phyloP scores from a whole-genome alignment of 192 early-diverging fungal genomes.

The Coemansia sp. region DNA sequence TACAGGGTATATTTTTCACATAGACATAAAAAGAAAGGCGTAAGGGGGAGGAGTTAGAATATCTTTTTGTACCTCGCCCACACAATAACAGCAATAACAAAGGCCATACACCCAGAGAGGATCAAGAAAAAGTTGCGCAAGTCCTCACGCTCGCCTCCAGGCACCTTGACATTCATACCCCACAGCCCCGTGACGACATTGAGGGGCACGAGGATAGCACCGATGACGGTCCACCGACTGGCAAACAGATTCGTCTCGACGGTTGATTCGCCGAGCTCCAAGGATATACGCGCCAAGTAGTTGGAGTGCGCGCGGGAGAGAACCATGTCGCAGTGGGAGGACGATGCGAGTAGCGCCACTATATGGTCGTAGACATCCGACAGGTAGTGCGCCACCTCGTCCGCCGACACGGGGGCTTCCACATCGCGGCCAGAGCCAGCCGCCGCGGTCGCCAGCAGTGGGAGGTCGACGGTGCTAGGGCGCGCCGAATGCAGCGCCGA shows the following conservation, averaged over 20 bases:
- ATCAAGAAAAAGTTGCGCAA: slow-evolving; percentile 37
- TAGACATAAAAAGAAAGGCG: too few relatives aligned
- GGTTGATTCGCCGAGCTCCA: slow-evolving; percentile 68
- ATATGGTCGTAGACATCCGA: slow-evolving; percentile 83
- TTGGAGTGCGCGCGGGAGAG: slow-evolving; percentile 73
- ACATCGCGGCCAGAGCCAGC: neutral
- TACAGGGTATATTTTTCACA: neutral
- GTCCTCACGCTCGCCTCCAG: slow-evolving; percentile 27
- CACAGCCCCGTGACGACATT: slow-evolving; percentile 82
- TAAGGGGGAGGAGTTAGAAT: slow-evolving; percentile 9
- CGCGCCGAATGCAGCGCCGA: slow-evolving; percentile 15
- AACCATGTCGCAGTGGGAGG: slow-evolving; percentile 73
- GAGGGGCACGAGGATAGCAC: slow-evolving; percentile 85
- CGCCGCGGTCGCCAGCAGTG: neutral
- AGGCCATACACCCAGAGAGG: slow-evolving; percentile 25
- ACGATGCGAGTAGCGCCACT: slow-evolving; percentile 65
- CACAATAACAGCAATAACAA: slow-evolving; percentile 37
- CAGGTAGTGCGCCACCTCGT: slow-evolving; percentile 70
- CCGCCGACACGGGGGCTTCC: slow-evolving; percentile 12
- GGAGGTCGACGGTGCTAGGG: slow-evolving; percentile 23
- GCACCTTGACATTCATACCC: slow-evolving; percentile 61
- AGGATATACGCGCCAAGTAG: slow-evolving; percentile 69
- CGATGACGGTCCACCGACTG: slow-evolving; percentile 82
- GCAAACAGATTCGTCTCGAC: slow-evolving; percentile 85
- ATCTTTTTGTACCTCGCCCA: slow-evolving; percentile 46